These are phyloP conservation scores for Yamadazyma endophytica DNA, from an alignment of 805 yeast species.

Conservation along the genomic window DNA sequence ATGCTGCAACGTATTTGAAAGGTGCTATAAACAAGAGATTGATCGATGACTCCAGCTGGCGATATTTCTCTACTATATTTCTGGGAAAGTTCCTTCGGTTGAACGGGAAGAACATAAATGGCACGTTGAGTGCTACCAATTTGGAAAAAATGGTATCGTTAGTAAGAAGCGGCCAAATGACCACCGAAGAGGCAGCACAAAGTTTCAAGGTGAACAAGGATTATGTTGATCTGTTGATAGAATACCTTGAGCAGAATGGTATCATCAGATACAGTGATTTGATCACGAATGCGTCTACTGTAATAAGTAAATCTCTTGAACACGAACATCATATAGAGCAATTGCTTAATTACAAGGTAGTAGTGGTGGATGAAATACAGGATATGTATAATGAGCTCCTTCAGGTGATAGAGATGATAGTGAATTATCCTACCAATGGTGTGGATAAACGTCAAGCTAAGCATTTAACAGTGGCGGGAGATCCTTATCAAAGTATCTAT, in stretches of 20 bases:
- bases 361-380: constrained; percentile 72
- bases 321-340: constrained; percentile 5
- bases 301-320: constrained; percentile 21
- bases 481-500: constrained; percentile 66
- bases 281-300: constrained; percentile 24
- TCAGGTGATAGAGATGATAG: constrained; percentile 35
- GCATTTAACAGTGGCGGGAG: constrained; percentile 69
- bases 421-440: constrained; percentile 29
- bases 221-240: constrained; percentile 22
- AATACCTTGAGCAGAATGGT: constrained; percentile 28
- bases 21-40: constrained; percentile 20
- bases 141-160: constrained; percentile 21
- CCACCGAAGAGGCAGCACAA: constrained; percentile 19
- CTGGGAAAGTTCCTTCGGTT: constrained; percentile 30
- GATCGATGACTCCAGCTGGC: constrained; percentile 56
- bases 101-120: constrained; percentile 19
- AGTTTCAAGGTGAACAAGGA: constrained; percentile 20
- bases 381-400: constrained; percentile 56
- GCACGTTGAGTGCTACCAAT: constrained; percentile 17
- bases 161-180: constrained; percentile 18
- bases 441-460: constrained; percentile 17
- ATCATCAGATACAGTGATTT: constrained; percentile 33
- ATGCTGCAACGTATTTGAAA: constrained; percentile 17
- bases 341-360: constrained; percentile 24
- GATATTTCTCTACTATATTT: constrained; percentile 25